Base-by-base conservation (phyloP, 225 moss, liverwort and hornwort genomes). In the Antitrichia curtipendula region DNA sequence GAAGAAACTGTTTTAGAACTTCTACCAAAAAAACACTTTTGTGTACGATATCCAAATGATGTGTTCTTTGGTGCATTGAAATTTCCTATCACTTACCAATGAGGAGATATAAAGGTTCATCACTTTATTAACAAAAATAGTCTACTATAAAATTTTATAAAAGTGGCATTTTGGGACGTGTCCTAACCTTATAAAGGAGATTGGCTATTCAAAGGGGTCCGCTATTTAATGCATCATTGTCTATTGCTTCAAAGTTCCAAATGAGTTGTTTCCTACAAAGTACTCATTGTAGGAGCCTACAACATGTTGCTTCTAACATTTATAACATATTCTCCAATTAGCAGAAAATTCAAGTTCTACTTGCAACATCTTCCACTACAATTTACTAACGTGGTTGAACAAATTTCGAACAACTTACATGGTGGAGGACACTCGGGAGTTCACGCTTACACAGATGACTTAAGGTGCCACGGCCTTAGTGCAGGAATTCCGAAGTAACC, bases 121-220 rank as follows among this genome's bases (percentile, higher is more conserved):
- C 2, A 18, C 19, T 49, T 4, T 74, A 49, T 0, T 2, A 19
- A 7, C 12, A 19, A 0, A 47, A 74, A 49, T 0, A 2, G 2
- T 74, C 7, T 1, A 31, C 7, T 31, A 32, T 31, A 73, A 8
- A 16, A 8, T n/a, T n/a, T n/a, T 49, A 49, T 9, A 71, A 71
- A 27, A n/a, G n/a, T n/a, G n/a, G n/a, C n/a, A n/a, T n/a, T n/a
- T n/a, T 13, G 13, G 68, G 2, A n/a, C n/a, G n/a, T 70, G 41
- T 27, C 16, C 2, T 16, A 8, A 27, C 1, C 8, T 41, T 41
- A 15, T 5, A 25, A 11, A 5, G 15, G 27, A 4, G 8, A 60
- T 60, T 65, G 19, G 28, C 20, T 10, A 73, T 73, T 18, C 0
- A 45, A 45, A 1, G 7, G 4, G 4, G 18, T 0, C 0, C 0